Base-by-base conservation (phyloP, 2,329 filamentous ascomycete species). In the Neocucurbitaria cava region DNA sequence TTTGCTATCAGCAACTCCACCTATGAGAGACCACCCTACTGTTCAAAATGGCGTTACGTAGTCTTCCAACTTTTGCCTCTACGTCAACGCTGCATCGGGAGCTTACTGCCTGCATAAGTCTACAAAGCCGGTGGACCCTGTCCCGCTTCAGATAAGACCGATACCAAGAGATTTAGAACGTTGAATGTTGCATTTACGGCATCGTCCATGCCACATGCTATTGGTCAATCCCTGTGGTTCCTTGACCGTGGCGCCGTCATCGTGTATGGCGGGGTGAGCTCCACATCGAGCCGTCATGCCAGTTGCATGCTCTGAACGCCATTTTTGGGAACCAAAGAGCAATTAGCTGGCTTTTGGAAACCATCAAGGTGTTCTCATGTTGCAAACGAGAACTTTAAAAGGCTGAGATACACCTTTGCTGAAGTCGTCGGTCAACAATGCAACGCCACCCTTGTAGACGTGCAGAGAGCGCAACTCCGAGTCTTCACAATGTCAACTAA, bases 81-180 rank as follows among this genome's bases (percentile, higher is more conserved):
- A 64, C 59, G 66, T 65, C 61, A 64, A 56, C 55, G 46, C 42
- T 62, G 59, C 64, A 62, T 46, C 60, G 55, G 56, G 54, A 59
- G 49, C 53, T 49, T 38, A 41, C 56, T 58, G 54, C 63, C 60
- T 64, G 64, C 59, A 68, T 65, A 36, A 56, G 54, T 41, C 49
- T 38, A 49, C 38, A 56, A 45, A 49, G 49, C 26, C 18, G 42
- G 23, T 21, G 26, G 23, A 36, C 47, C 52, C 46, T 61, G 55
- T 52, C 47, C 50, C 57, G 56, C 50, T 58, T 46, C 36, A 66
- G 70, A 73, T 73, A 73, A 73, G 68, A 51, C 51, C 17, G 52
- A 52, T 56, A 54, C 51, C 46, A 49, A 56, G 53, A 45, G 40
- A 59, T 43, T 49, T 18, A 44, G 54, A 21, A 44, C 23, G 45